Percentiles rank a stretch among this genome's conserved stretches.
phyloP scores from a whole-genome alignment of 2,329 filamentous ascomycete genomes.

The Metarhizium album region DNA sequence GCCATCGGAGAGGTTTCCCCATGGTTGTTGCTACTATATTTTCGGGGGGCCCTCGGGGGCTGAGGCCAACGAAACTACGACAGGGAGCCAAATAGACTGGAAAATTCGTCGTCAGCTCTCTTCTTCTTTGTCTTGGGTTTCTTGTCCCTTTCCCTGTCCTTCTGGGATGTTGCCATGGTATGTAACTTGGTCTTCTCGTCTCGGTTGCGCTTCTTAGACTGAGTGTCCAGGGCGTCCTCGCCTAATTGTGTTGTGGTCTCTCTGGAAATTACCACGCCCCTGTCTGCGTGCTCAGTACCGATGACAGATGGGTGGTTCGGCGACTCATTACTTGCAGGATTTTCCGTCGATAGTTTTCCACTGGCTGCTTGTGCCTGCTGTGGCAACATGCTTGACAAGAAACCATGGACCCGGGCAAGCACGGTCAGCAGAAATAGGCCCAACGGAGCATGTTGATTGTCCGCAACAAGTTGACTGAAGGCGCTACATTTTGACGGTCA shows the following conservation, averaged over 20 bases:
- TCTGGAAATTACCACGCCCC: conserved; percentile 20
- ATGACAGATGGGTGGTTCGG: not conserved
- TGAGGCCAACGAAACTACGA: not conserved
- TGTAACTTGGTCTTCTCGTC: not conserved
- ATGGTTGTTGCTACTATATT: not conserved
- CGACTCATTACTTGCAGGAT: not conserved
- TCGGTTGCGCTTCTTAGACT: conserved; percentile 2
- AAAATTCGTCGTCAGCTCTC: conserved; percentile 54
- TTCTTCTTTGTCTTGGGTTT: conserved; percentile 41
- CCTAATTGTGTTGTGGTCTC: conserved; percentile 7
- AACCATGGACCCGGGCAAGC: conserved; percentile 46
- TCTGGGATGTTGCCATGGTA: not conserved
- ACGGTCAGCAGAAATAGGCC: conserved; percentile 58
- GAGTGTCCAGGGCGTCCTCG: not conserved
- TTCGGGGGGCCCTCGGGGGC: too few relatives aligned
- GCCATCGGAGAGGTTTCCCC: not conserved
- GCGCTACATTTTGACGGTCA: conserved; percentile 27
- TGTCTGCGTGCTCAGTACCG: conserved; percentile 11
- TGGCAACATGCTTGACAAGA: conserved; percentile 27
- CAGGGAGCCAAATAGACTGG: conserved; percentile 58
- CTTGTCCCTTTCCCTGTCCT: conserved; percentile 8
- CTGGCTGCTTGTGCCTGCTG: not conserved
- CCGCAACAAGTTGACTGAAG: conserved; percentile 60
- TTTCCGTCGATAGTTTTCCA: not conserved
- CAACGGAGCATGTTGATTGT: conserved; percentile 61